phyloP scores from a whole-genome alignment of 345 rosid species.

The Citrus australasica region DNA sequence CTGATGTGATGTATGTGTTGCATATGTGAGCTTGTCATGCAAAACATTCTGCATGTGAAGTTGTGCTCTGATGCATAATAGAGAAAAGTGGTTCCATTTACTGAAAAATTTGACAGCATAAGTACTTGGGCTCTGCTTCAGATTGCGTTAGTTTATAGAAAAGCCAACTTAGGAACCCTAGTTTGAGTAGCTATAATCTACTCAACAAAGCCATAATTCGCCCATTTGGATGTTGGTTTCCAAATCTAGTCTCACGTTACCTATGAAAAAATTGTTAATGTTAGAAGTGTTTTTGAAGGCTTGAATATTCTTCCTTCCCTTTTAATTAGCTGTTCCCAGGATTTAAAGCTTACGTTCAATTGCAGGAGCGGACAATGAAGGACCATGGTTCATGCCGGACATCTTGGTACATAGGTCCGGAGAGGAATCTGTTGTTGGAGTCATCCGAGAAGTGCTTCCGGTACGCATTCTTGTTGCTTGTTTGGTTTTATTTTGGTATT shows the following conservation, averaged over 20 bases:
- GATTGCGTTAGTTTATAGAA: not conserved
- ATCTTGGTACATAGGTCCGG: conserved; percentile 75
- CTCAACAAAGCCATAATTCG: not conserved
- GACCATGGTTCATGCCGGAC: conserved; percentile 85
- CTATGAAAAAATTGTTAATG: not conserved
- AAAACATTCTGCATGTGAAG: not conserved
- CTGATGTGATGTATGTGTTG: not conserved
- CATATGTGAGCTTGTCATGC: not conserved
- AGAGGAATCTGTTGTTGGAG: conserved; percentile 55
- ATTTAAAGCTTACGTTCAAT: not conserved
- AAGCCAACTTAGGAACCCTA: not conserved
- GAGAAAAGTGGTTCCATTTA: not conserved
- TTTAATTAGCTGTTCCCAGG: not conserved
- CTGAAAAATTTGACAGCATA: not conserved
- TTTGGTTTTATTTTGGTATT: not conserved
- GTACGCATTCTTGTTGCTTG: conserved; percentile 35
- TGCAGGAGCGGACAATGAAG: conserved; percentile 82
- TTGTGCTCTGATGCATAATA: not conserved
- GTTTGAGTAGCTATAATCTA: not conserved
- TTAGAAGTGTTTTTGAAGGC: not conserved
- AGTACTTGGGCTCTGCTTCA: not conserved
- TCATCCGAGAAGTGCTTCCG: conserved; percentile 77
- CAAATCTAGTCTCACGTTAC: not conserved
- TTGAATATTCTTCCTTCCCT: not conserved
- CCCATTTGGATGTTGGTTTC: not conserved